These are phyloP conservation scores for Naegleria fowleri DNA, from an alignment of 208 protist species.

Conservation along the genomic window DNA sequence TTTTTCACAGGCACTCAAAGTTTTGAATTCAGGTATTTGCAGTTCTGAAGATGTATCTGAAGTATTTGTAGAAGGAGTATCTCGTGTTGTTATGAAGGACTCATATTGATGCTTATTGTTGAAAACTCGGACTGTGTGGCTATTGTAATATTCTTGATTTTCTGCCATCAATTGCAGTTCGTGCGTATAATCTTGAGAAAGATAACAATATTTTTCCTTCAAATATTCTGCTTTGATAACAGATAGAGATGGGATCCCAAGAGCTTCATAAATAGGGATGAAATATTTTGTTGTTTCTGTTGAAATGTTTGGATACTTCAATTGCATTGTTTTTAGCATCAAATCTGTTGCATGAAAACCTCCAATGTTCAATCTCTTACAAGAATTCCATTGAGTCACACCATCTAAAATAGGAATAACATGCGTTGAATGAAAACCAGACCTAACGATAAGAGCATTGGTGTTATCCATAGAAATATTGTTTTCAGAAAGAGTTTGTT, in stretches of 20 bases:
- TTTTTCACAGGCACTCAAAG: background rate
- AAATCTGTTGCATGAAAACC: background rate
- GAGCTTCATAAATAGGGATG: background rate
- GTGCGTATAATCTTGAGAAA: background rate
- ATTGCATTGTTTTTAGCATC: background rate
- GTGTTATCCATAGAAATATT: background rate
- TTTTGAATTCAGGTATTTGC: background rate
- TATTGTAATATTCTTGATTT: background rate
- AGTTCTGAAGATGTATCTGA: too few species aligned
- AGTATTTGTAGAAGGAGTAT: background rate
- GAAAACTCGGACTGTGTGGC: background rate
- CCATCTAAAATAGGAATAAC: background rate
- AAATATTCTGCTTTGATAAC: background rate
- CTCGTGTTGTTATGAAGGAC: background rate
- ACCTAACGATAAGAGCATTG: background rate
- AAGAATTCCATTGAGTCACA: background rate
- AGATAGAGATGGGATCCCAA: background rate
- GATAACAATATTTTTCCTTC: slow-evolving; percentile 13
- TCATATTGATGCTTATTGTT: background rate
- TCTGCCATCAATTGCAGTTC: background rate
- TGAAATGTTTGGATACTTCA: background rate
- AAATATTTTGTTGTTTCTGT: background rate
- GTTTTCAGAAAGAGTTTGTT: background rate
- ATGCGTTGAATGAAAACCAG: background rate
- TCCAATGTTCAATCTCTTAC: background rate